Conservation (phyloP, 2,329 filamentous ascomycete species). For the Cercospora sp. region DNA sequence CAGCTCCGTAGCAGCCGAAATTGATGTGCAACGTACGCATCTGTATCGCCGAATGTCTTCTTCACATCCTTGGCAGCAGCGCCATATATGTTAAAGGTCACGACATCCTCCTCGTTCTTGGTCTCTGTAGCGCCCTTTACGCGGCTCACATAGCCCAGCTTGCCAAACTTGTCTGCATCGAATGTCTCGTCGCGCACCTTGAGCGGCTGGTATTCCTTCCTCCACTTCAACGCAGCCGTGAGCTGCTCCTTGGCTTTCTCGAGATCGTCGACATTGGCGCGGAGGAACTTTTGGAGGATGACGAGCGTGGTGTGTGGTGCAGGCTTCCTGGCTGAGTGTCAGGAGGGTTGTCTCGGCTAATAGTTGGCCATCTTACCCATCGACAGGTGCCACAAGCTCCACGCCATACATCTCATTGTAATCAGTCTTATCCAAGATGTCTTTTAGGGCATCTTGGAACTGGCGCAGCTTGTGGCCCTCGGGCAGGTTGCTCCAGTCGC, state of each 20-base stretch:
- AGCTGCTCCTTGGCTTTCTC: conserved; percentile 76
- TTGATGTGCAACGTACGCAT: conserved; percentile 63
- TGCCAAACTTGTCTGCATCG: conserved; percentile 68
- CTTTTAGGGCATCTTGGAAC: conserved; percentile 59
- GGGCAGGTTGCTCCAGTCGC: conserved; percentile 31
- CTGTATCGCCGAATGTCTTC: conserved; percentile 75
- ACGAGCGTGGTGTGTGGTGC: conserved; percentile 73
- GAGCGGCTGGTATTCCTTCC: conserved; percentile 71
- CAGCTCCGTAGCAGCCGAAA: not conserved
- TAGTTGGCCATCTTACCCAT: conserved; percentile 26
- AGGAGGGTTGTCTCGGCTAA: conserved; percentile 7
- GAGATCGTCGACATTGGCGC: conserved; percentile 79
- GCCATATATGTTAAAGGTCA: conserved; percentile 94
- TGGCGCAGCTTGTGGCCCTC: conserved; percentile 30
- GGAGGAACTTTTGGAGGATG: conserved; percentile 88
- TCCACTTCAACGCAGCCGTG: conserved; percentile 76
- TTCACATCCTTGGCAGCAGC: conserved; percentile 76
- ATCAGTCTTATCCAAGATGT: conserved; percentile 57
- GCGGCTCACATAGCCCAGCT: conserved; percentile 78
- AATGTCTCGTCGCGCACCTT: conserved; percentile 64
- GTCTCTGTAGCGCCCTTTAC: conserved; percentile 59
- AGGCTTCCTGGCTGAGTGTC: conserved; percentile 25
- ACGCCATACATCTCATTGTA: conserved; percentile 89
- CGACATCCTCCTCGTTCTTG: conserved; percentile 61
- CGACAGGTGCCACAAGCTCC: conserved; percentile 50